Base-by-base conservation (phyloP, 768 basidiomycete genomes). In the Kwoniella sp. region DNA sequence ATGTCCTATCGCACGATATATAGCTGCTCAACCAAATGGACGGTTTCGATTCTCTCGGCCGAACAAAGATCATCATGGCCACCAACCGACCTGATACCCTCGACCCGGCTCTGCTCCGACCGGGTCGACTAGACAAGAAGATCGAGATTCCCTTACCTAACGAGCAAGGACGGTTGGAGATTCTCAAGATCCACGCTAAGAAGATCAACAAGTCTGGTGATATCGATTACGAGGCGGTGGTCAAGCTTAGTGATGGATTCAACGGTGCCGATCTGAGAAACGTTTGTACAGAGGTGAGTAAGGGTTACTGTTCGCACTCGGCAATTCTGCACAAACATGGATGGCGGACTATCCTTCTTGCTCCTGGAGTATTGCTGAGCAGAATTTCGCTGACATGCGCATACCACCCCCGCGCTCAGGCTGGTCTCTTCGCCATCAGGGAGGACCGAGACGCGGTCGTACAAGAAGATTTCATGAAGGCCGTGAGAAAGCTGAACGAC, bases 21-120 rank as follows among this genome's bases (percentile, higher is more conserved):
- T 73, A 95, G 93, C 85, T 99, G 26, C 86, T 99, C 31, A 98
- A 98, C 77, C 95, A 98, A 82, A 96, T 99, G 93, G 96, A 99
- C 79, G 96, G 96, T 25, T 99, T 99, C 83, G 96, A 98, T 82
- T 93, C 95, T 17, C 84, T 99, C 29, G 96, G 96, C 51, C 85
- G 85, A 70, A 97, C 94, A 34, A 98, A 98, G 82, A 86, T 98
- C 58, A 99, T 99, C 81, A 97, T 98, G 92, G 96, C 96, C n/a
- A 99, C 96, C 26, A 99, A 98, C 84, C 86, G 96, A 76, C 96
- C 96, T 0, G 96, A 99, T 81, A 98, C 94, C 1, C 87, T 97
- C 34, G 96, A 98, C 82, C 96, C 96, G 15, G 95, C 95, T 15
- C 87, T 99, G 25, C 85, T 99, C 61, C 91, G 95, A 59, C 95